phyloP scores from a whole-genome alignment of 495 filamentous ascomycete genomes.

The Talaromyces proteolyticus region DNA sequence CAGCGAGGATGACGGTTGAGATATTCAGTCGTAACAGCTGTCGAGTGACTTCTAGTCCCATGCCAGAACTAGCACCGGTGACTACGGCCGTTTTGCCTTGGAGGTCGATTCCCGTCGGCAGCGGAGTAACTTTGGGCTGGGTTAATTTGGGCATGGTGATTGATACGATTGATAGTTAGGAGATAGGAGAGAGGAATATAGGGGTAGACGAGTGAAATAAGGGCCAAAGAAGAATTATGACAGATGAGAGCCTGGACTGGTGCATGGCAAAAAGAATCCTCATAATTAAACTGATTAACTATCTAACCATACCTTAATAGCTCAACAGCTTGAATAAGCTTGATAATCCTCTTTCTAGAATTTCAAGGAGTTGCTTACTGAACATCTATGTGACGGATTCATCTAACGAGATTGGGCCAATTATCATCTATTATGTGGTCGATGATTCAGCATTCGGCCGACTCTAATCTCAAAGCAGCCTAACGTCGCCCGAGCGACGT shows the following conservation, averaged over 20 bases:
- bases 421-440: background rate
- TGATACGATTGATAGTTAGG: background rate
- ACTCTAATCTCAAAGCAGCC: background rate
- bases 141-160: background rate
- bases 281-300: background rate
- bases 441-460: constrained; percentile 1
- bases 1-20: constrained; percentile 17
- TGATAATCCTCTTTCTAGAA: constrained; percentile 2
- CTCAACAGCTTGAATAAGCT: background rate
- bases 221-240: background rate
- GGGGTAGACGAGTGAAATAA: background rate
- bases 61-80: constrained; percentile 17
- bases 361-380: background rate
- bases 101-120: constrained; percentile 10
- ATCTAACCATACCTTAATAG: background rate
- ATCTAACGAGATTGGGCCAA: too few species aligned
- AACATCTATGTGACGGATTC: background rate
- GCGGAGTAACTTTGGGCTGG: constrained; percentile 1
- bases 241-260: background rate
- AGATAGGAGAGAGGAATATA: background rate
- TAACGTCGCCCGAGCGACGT: background rate
- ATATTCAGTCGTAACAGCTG: constrained; percentile 10
- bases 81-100: constrained; percentile 14
- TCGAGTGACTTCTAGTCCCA: constrained; percentile 14
- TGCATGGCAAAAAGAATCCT: background rate